Conservation (phyloP, 441 rosid species). For the Bocquillonia castaneifolia region DNA sequence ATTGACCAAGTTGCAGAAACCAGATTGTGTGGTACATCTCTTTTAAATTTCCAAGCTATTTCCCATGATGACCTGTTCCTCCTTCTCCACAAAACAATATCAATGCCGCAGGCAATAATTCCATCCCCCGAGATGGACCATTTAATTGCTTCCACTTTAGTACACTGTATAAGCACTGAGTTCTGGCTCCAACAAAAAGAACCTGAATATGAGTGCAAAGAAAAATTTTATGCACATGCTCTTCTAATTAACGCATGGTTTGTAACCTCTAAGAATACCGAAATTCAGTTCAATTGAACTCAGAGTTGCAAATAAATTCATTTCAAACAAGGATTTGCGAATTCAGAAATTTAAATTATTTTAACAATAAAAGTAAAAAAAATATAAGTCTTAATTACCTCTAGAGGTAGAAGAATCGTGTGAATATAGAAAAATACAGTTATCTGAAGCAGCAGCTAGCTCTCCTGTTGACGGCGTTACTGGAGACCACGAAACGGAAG, state of each 20-base stretch:
- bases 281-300: not conserved
- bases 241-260: too few relatives aligned
- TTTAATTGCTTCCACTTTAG: slow-evolving; percentile 71
- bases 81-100: slow-evolving; percentile 78
- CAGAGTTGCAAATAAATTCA: too few relatives aligned
- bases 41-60: slow-evolving; percentile 73
- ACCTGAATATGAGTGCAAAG: slow-evolving; percentile 82
- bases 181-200: slow-evolving; percentile 99
- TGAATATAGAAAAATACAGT: slow-evolving; percentile 45
- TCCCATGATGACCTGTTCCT: slow-evolving; percentile 72
- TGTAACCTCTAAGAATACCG: too few relatives aligned
- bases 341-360: too few relatives aligned
- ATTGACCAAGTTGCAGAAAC: slow-evolving; percentile 84
- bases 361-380: too few relatives aligned
- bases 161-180: slow-evolving; percentile 64
- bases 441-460: slow-evolving; percentile 71
- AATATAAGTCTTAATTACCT: slow-evolving; percentile 30
- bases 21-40: slow-evolving; percentile 60
- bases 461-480: slow-evolving; percentile 70
- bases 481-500: slow-evolving; percentile 79
- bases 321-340: too few relatives aligned
- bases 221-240: too few relatives aligned
- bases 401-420: slow-evolving; percentile 39
- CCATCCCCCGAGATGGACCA: slow-evolving; percentile 97
- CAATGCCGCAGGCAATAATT: slow-evolving; percentile 67